Conservation (phyloP, 2,329 filamentous ascomycete genomes). For the Dothistroma pini region DNA sequence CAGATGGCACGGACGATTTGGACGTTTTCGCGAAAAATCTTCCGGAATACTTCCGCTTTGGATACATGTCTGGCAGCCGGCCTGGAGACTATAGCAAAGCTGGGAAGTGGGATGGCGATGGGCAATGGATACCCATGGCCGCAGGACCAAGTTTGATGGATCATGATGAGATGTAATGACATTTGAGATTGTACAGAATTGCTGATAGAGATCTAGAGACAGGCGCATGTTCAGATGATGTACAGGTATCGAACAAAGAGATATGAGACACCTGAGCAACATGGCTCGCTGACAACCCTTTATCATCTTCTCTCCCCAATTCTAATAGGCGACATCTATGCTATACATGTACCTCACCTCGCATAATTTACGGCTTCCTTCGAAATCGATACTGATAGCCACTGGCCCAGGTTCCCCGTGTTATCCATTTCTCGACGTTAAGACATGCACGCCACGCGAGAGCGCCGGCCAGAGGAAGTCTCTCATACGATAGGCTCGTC, state of each 20-base stretch:
- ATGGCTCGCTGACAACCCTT: too few relatives aligned
- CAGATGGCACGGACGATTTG: conserved; percentile 3
- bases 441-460: too few relatives aligned
- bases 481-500: too few relatives aligned
- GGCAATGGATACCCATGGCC: conserved; percentile 64
- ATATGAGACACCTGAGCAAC: neutral
- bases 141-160: conserved; percentile 48
- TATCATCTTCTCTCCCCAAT: too few relatives aligned
- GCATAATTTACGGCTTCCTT: too few relatives aligned
- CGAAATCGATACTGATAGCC: too few relatives aligned
- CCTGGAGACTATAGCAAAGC: conserved; percentile 72
- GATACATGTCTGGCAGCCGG: conserved; percentile 62
- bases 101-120: conserved; percentile 62
- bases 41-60: conserved; percentile 76
- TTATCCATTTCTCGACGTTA: too few relatives aligned
- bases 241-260: neutral
- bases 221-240: neutral
- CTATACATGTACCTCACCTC: too few relatives aligned
- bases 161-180: conserved; percentile 1
- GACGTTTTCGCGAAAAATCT: conserved; percentile 37
- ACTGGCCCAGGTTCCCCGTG: too few relatives aligned
- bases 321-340: too few relatives aligned
- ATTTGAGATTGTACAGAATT: neutral
- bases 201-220: neutral
- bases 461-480: too few relatives aligned